These are phyloP conservation scores for Penicillium canescens DNA, from an alignment of 495 filamentous ascomycete genomes.

Conservation along the genomic window DNA sequence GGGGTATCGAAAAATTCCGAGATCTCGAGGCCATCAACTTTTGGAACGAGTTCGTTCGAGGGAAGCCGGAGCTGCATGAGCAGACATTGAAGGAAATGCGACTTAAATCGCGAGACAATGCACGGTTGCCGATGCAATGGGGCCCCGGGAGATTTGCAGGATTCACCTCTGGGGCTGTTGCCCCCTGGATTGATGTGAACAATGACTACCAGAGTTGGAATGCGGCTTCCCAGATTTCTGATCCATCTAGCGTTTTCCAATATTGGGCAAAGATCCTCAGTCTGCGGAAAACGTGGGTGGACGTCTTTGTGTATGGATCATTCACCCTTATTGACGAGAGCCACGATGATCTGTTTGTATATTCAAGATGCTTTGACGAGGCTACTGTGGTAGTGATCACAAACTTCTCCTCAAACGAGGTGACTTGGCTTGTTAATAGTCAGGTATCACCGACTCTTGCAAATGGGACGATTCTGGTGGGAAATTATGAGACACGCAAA, in stretches of 20 bases:
- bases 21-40: too few species aligned
- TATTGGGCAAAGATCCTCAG: constrained; percentile 12
- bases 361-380: too few species aligned
- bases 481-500: too few species aligned
- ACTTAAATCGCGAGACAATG: constrained; percentile 47
- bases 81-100: constrained; percentile 40
- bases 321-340: neutral
- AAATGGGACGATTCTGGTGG: too few species aligned
- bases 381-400: too few species aligned
- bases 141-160: constrained; percentile 38
- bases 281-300: constrained; percentile 7
- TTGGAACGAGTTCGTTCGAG: too few species aligned
- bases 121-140: constrained; percentile 49
- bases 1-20: constrained; percentile 56
- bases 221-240: constrained; percentile 8
- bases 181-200: constrained; percentile 55
- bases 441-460: too few species aligned
- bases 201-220: constrained; percentile 37
- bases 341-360: too few species aligned
- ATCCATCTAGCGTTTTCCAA: constrained; percentile 11
- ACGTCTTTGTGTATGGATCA: constrained; percentile 12
- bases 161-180: constrained; percentile 35
- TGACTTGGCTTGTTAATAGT: too few species aligned
- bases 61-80: too few species aligned
- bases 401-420: too few species aligned